Evolutionary conservation across 2,329 filamentous ascomycete genomes (phyloP).

Genomic region (Trichoderma koningii): DNA sequence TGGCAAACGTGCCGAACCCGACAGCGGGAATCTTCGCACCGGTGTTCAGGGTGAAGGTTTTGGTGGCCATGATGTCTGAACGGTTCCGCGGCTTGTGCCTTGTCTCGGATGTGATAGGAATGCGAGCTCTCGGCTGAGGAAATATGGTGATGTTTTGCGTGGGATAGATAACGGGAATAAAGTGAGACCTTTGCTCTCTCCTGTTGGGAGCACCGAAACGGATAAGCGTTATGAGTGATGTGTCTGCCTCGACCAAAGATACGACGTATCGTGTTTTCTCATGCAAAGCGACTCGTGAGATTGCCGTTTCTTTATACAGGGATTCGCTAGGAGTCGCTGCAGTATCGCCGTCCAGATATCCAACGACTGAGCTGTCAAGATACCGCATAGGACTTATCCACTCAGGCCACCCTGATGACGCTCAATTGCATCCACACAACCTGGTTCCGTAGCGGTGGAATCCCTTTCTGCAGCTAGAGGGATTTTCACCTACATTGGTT

Average conservation of each 20-base stretch:
- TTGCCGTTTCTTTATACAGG: slow-evolving; percentile 18
- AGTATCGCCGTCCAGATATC: neutral
- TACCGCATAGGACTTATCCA: neutral
- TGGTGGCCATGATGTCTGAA: neutral
- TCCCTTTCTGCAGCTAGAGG: neutral
- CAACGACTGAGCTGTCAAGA: neutral
- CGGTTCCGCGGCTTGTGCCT: neutral
- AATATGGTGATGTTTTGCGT: neutral
- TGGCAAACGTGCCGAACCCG: slow-evolving; percentile 76
- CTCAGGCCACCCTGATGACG: neutral
- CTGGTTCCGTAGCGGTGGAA: slow-evolving; percentile 3
- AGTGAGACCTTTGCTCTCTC: neutral
- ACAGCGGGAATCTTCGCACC: slow-evolving; percentile 77
- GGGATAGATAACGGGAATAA: neutral
- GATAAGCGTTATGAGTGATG: neutral
- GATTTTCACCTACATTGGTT: slow-evolving; percentile 3
- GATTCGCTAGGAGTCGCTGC: neutral
- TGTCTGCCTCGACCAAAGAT: neutral
- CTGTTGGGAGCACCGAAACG: neutral
- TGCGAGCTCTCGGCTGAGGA: neutral
- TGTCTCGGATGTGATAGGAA: neutral
- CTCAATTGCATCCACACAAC: too few relatives aligned
- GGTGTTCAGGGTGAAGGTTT: slow-evolving; percentile 66
- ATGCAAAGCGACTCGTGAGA: neutral
- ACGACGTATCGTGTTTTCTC: neutral